phyloP scores from a whole-genome alignment of 192 early-diverging fungal genomes.

The Haplosporangium gracile region DNA sequence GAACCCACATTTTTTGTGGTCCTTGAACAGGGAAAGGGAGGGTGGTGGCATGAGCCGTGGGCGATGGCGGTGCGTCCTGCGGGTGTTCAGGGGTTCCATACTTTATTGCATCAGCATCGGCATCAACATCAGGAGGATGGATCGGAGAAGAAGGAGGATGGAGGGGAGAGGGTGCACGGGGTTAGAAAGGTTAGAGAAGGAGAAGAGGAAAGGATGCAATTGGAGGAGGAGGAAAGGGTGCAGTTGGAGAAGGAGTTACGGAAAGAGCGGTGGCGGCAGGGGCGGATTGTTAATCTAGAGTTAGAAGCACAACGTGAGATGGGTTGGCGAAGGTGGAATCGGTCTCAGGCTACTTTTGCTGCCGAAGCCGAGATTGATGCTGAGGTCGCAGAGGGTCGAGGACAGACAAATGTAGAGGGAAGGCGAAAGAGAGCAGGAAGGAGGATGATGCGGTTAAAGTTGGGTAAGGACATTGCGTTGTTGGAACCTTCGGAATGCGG shows the following conservation, averaged over 20 bases:
- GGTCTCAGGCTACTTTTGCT: slow-evolving; percentile 2
- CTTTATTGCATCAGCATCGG: slow-evolving; percentile 4
- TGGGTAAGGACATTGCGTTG: slow-evolving; percentile 31
- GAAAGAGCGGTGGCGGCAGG: slow-evolving; percentile 48
- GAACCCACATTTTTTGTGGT: slow-evolving; percentile 48
- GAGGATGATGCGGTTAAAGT: slow-evolving; percentile 28
- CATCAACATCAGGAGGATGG: background rate
- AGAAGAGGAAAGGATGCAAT: slow-evolving; percentile 18
- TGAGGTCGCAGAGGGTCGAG: background rate
- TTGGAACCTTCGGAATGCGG: slow-evolving; percentile 38
- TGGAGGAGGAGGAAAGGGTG: slow-evolving; percentile 11
- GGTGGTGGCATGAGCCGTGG: slow-evolving; percentile 55
- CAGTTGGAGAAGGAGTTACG: slow-evolving; percentile 29
- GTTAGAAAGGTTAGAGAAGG: too few species aligned
- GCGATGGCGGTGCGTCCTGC: slow-evolving; percentile 16
- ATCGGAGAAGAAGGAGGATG: background rate
- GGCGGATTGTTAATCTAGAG: slow-evolving; percentile 31
- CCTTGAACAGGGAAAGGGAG: slow-evolving; percentile 29
- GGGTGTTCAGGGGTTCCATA: background rate
- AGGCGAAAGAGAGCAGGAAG: background rate
- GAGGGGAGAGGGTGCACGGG: background rate
- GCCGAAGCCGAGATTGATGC: background rate
- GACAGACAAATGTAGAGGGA: background rate
- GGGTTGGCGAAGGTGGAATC: slow-evolving; percentile 50
- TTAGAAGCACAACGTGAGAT: slow-evolving; percentile 44